Evolutionary conservation across 306 rosid species (phyloP), one percentile per base, ranked within the genome.

Genomic region (Luffa aegyptiaca): DNA sequence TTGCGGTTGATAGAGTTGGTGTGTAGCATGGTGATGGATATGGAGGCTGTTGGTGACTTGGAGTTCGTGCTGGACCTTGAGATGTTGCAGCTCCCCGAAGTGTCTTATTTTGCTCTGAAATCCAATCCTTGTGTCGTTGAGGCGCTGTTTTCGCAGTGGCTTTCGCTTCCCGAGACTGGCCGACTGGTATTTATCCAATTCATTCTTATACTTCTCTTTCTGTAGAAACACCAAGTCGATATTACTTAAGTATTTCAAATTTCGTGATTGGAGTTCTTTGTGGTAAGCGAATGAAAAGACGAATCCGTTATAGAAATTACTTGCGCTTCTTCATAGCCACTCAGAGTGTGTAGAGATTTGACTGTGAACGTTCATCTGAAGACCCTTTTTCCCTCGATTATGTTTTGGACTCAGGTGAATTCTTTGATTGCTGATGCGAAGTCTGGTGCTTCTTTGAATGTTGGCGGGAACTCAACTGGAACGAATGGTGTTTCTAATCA

Each of bases 91-190:
- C 93, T 94, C 16, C 85, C 80, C 5, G 98, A 94, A 86, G 88
- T 94, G n/a, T 90, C 98, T 21, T 83, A 92, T 68, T 56, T 89
- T 62, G 89, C 90, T 12, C 88, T 95, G 84, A 95, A 95, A 86
- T 84, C 97, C 49, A 92, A 92, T 84, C 80, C 84, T 42, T 81
- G 36, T 81, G 88, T 91, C 72, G 95, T 86, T 14, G 90, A 92
- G 83, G 85, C 86, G 82, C 90, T 95, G 75, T 95, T 90, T 81
- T 93, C 93, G 76, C 92, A 90, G 81, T 95, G 98, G 98, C 93
- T 95, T 18, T 88, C 97, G 78, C 96, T 92, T 55, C 96, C 97
- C 0, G 92, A 89, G 36, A 88, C 87, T 79, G 87, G 88, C 81
- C 97, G 97, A 36, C 81, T 91, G 97, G 98, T 95, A 94, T 41